Conservation (phyloP, 2,329 filamentous ascomycete species). For the Incumbomyces delicatus region DNA sequence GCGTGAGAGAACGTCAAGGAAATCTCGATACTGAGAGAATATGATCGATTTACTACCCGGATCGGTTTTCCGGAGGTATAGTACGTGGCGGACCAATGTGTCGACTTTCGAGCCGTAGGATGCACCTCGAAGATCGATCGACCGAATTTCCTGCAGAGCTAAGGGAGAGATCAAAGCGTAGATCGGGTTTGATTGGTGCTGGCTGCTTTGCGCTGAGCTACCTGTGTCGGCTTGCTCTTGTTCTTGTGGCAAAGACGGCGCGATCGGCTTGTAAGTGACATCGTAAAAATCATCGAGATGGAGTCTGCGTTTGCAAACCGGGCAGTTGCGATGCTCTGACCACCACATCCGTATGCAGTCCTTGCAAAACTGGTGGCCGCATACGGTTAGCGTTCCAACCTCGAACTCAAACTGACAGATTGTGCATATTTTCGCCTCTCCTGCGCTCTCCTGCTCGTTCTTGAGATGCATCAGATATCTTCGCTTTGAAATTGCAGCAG, state of each 20-base stretch:
- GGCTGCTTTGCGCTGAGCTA: constrained; percentile 8
- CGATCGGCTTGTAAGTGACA: constrained; percentile 71
- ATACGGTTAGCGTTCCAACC: constrained; percentile 71
- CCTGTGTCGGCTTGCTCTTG: constrained; percentile 16
- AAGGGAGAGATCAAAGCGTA: constrained; percentile 67
- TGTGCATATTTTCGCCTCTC: constrained; percentile 60
- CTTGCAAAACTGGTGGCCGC: constrained; percentile 87
- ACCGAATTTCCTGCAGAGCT: constrained; percentile 69
- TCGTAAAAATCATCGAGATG: constrained; percentile 63
- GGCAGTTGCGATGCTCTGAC: constrained; percentile 63
- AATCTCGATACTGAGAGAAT: constrained; percentile 86
- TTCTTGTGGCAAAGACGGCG: constrained; percentile 57
- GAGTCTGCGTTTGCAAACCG: constrained; percentile 68
- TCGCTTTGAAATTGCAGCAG: constrained; percentile 58
- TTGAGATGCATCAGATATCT: constrained; percentile 60
- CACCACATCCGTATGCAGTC: constrained; percentile 79
- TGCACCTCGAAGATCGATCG: constrained; percentile 61
- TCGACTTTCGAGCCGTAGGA: constrained; percentile 82
- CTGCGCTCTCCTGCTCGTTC: constrained; percentile 52
- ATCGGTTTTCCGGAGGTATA: constrained; percentile 77
- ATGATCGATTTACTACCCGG: constrained; percentile 83
- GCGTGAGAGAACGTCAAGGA: constrained; percentile 60
- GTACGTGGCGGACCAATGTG: constrained; percentile 65
- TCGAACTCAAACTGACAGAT: constrained; percentile 75
- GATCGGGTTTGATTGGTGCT: constrained; percentile 43